These are phyloP conservation scores for Dryas octopetala DNA, from an alignment of 306 rosid genomes.

Conservation along the genomic window DNA sequence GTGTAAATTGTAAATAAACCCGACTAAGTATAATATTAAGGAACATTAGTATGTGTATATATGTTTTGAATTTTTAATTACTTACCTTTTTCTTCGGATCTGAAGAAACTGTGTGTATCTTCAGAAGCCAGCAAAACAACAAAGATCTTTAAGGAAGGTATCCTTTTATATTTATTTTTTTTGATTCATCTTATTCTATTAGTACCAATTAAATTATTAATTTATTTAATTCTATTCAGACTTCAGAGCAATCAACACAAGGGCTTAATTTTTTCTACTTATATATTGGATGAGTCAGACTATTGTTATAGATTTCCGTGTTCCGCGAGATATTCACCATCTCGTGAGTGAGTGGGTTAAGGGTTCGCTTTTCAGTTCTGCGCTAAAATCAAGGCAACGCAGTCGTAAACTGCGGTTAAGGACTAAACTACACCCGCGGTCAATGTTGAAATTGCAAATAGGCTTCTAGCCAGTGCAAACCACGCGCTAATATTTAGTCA, in stretches of 20 bases:
- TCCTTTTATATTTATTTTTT: slow-evolving; percentile 5
- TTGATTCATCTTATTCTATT: slow-evolving; percentile 1
- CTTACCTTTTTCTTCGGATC: slow-evolving; percentile 55
- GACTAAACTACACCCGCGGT: background rate
- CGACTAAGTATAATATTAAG: too few species aligned
- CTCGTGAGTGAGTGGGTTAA: background rate
- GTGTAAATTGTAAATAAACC: too few species aligned
- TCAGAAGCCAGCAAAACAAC: slow-evolving; percentile 51
- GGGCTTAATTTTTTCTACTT: background rate
- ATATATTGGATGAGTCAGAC: background rate
- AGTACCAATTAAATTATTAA: background rate
- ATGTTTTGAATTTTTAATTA: slow-evolving; percentile 6
- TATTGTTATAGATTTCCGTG: slow-evolving; percentile 12
- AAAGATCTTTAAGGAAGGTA: slow-evolving; percentile 37
- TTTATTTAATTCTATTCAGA: slow-evolving; percentile 22
- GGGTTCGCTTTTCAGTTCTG: background rate
- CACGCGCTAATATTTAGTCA: background rate
- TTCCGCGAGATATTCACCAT: slow-evolving; percentile 11
- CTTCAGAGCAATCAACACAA: slow-evolving; percentile 12
- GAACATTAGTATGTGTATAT: too few species aligned
- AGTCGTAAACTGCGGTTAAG: background rate
- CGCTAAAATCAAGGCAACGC: slow-evolving; percentile 18
- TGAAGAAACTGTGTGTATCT: slow-evolving; percentile 40
- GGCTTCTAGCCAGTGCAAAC: background rate
- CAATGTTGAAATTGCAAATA: background rate